These are phyloP conservation scores for Debaryomyces coudertii DNA, from an alignment of 1,139 yeast genomes.

Conservation along the genomic window DNA sequence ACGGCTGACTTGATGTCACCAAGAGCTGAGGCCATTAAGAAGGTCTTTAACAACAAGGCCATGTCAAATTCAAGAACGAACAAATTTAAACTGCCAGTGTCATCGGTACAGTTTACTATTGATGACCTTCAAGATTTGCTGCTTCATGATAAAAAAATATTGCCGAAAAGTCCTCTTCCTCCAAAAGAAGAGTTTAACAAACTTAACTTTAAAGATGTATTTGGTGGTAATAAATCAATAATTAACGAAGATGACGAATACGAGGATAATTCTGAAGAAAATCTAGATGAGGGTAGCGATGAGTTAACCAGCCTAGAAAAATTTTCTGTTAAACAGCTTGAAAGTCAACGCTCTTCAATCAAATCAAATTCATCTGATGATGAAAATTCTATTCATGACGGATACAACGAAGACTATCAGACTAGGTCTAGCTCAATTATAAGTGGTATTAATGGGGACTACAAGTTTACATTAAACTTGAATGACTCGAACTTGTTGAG, in stretches of 20 bases:
- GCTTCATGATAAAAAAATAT: constrained; percentile 6
- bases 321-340: constrained; percentile 5
- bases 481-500: constrained; percentile 47
- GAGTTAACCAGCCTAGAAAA: constrained; percentile 16
- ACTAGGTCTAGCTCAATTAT: constrained; percentile 50
- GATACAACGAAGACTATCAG: constrained; percentile 31
- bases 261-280: constrained; percentile 22
- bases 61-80: constrained; percentile 22
- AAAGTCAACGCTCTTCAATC: constrained; percentile 10
- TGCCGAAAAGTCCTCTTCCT: constrained; percentile 39
- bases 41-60: constrained; percentile 51
- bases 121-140: constrained; percentile 2
- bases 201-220: constrained; percentile 40
- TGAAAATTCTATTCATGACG: constrained; percentile 22
- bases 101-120: constrained; percentile 23
- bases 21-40: constrained; percentile 49
- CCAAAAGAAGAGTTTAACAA: constrained; percentile 17
- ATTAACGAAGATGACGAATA: constrained; percentile 17
- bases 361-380: constrained; percentile 18
- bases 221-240: constrained; percentile 25
- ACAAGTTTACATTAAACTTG: constrained; percentile 47
- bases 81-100: constrained; percentile 6
- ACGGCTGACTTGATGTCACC: constrained; percentile 30
- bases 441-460: constrained; percentile 43
- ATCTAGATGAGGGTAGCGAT: constrained; percentile 24